Evolutionary conservation across 306 rosid species (phyloP), one percentile per base, ranked within the genome.

Genomic region (Cucumis cinereus): DNA sequence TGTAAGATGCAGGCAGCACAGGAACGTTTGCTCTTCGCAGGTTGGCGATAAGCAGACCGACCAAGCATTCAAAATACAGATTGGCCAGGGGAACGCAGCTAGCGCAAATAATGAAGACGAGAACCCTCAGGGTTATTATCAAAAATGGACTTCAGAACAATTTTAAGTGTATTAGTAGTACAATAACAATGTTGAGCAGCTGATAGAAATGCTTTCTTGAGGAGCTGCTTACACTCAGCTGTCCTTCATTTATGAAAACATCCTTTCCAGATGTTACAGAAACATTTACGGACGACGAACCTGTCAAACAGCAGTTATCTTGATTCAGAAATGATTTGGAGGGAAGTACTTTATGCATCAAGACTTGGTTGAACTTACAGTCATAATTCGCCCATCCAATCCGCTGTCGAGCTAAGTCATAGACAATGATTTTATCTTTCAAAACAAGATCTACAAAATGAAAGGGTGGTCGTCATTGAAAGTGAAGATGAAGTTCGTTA

Each of bases 361-460:
- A 11, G 16, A 67, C 5, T 38, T 35, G 72, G 52, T 66, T 8
- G 10, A 66, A 41, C 79, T 89, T 87, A 93, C 96, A 93, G 35
- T 93, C 94, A 26, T 91, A 90, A 85, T 86, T 84, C n/a, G 94
- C 74, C 97, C 97, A 93, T 76, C 98, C 97, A 57, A 93, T 78
- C 73, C 88, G 87, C 79, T 88, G 96, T 60, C 55, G 90, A 75
- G 89, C 92, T 38, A 93, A 80, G 80, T 91, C 98, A 52, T 91
- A 93, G 64, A 93, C 91, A 70, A 93, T 28, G 63, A 93, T 91
- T 88, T 87, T 91, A 77, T 91, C 97, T 84, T 93, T 93, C 50
- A 91, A 83, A 82, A 93, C 93, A 81, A 93, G 87, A 87, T 93
- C 97, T 91, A 85, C 80, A 85, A 63, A 62, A 60, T 22, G 23